A percentile compares a stretch with the other conserved stretches of the same genome.
These are phyloP conservation scores for Breviolum minutum DNA, from an alignment of 73 alveolate genomes.

Conservation along the genomic window DNA sequence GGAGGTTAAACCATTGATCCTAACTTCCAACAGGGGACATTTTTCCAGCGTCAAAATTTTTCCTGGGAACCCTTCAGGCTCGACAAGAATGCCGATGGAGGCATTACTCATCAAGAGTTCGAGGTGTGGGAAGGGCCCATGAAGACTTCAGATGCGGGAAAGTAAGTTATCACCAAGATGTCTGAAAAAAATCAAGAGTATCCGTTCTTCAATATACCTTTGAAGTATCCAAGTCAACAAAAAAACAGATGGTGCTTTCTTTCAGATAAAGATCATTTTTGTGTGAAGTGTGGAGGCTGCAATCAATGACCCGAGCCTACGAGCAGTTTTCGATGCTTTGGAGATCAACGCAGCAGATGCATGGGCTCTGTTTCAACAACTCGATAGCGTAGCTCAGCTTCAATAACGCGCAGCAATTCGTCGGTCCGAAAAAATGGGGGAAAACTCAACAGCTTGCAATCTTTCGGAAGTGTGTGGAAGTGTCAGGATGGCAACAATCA, in stretches of 20 bases:
- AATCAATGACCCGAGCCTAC: conserved; percentile 33
- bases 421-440: too few species aligned
- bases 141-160: neutral
- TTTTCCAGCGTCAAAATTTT: neutral
- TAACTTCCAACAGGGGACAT: too few species aligned
- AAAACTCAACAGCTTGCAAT: too few species aligned
- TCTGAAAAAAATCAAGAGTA: neutral
- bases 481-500: conserved; percentile 50
- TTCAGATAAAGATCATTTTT: neutral
- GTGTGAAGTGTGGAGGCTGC: neutral
- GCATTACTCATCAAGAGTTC: conserved; percentile 38
- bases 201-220: neutral
- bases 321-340: conserved; percentile 9
- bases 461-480: neutral
- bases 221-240: too few species aligned
- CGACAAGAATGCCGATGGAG: conserved; percentile 67
- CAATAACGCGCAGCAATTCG: too few species aligned
- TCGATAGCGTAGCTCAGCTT: conserved; percentile 21
- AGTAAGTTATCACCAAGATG: neutral
- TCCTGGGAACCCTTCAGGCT: conserved; percentile 1
- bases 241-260: neutral
- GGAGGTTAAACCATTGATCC: too few species aligned
- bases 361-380: conserved; percentile 55
- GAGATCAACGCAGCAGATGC: conserved; percentile 75
- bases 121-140: conserved; percentile 8